Percentiles rank a stretch among this genome's conserved stretches.
Conservation (phyloP, 129 eudicot species). For the Saposhnikovia divaricata region DNA sequence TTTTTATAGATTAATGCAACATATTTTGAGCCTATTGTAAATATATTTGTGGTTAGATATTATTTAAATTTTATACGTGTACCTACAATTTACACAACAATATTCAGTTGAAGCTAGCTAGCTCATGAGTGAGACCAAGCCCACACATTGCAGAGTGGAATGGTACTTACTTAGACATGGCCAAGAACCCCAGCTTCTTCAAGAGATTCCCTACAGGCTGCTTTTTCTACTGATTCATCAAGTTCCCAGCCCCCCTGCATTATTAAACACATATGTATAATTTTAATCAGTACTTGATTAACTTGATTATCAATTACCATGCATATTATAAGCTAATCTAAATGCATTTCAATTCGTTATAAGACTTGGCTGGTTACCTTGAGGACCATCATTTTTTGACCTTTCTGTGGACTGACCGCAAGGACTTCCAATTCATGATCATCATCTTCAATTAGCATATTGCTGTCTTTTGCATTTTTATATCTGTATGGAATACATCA, state of each 20-base stretch:
- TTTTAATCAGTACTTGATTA: not conserved
- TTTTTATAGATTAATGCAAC: no score
- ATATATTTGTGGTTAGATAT: not conserved
- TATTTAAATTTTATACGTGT: not conserved
- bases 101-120: not conserved
- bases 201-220: constrained; percentile 62
- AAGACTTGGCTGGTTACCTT: constrained; percentile 36
- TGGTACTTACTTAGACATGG: constrained; percentile 38
- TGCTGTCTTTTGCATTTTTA: constrained; percentile 18
- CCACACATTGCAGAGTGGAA: not conserved
- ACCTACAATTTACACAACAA: not conserved
- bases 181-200: constrained; percentile 94
- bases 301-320: not conserved
- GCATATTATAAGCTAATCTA: not conserved
- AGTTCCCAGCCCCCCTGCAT: constrained; percentile 83
- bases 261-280: not conserved
- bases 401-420: constrained; percentile 65
- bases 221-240: constrained; percentile 78
- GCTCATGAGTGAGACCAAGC: not conserved
- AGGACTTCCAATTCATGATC: constrained; percentile 56
- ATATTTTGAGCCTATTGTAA: no score
- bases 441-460: not conserved
- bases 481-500: constrained; percentile 77
- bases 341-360: not conserved
- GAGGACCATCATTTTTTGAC: constrained; percentile 81